Evolutionary conservation across 768 basidiomycete genomes (phyloP).

Genomic region (Lactarius evosmus): DNA sequence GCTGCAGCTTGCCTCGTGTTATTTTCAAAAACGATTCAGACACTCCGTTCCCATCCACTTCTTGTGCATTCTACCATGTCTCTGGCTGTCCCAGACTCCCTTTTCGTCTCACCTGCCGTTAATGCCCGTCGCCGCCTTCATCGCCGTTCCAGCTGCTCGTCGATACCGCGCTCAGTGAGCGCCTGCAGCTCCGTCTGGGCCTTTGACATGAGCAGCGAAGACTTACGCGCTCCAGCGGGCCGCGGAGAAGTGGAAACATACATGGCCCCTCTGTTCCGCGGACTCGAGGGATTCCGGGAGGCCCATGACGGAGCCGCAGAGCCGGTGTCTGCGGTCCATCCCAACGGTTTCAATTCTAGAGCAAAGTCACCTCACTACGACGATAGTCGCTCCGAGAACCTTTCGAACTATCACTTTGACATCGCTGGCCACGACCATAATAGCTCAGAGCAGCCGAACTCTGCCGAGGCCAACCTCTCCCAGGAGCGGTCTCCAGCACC

Average conservation of each 20-base stretch:
- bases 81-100: neutral
- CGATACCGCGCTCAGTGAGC: constrained; percentile 22
- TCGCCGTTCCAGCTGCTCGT: constrained; percentile 23
- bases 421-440: neutral
- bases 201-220: constrained; percentile 8
- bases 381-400: constrained; percentile 11
- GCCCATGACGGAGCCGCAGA: neutral
- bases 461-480: neutral
- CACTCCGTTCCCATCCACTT: neutral
- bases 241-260: neutral
- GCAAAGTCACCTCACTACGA: neutral
- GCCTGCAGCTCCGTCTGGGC: neutral
- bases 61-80: constrained; percentile 7
- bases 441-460: neutral
- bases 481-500: neutral
- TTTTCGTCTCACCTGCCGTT: neutral
- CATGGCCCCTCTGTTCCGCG: constrained; percentile 15
- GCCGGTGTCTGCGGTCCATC: neutral
- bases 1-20: neutral
- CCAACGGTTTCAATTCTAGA: neutral
- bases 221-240: neutral
- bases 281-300: neutral
- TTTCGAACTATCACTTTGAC: constrained; percentile 20
- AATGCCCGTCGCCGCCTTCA: neutral
- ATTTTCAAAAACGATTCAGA: neutral